Evolutionary conservation across 805 yeast species (phyloP).

Genomic region (Geotrichum ghanense): DNA sequence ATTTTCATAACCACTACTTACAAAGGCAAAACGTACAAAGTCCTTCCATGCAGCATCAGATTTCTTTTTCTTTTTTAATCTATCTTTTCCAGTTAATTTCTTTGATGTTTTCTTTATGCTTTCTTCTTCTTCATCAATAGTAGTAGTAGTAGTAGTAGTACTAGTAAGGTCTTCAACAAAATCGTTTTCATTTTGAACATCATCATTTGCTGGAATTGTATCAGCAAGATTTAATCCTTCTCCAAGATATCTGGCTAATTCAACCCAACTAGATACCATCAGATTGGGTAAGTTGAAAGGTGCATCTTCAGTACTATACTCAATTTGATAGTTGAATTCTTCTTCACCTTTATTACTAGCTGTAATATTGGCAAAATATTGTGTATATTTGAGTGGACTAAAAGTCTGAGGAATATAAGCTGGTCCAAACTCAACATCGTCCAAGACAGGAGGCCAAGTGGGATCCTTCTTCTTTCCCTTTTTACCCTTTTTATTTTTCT

Average conservation of each 20-base stretch:
- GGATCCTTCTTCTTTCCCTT: conserved; percentile 34
- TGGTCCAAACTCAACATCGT: conserved; percentile 50
- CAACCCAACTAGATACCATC: conserved; percentile 52
- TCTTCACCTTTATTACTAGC: conserved; percentile 31
- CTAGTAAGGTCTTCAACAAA: conserved; percentile 8
- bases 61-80: too few species aligned
- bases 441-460: conserved; percentile 45
- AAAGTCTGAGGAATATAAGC: conserved; percentile 62
- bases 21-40: conserved; percentile 49
- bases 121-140: too few species aligned
- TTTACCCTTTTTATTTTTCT: conserved; percentile 12
- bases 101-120: conserved; percentile 17
- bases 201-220: neutral
- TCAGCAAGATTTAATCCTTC: neutral
- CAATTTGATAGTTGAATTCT: conserved; percentile 47
- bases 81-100: too few species aligned
- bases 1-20: conserved; percentile 50
- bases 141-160: too few species aligned
- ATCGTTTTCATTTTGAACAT: conserved; percentile 1
- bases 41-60: conserved; percentile 26
- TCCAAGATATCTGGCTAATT: conserved; percentile 27
- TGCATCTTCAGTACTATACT: conserved; percentile 56
- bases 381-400: conserved; percentile 62
- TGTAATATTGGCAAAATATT: conserved; percentile 58
- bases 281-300: conserved; percentile 43